These are phyloP conservation scores for Starmerella kuoi DNA, from an alignment of 805 yeast species.

Conservation along the genomic window DNA sequence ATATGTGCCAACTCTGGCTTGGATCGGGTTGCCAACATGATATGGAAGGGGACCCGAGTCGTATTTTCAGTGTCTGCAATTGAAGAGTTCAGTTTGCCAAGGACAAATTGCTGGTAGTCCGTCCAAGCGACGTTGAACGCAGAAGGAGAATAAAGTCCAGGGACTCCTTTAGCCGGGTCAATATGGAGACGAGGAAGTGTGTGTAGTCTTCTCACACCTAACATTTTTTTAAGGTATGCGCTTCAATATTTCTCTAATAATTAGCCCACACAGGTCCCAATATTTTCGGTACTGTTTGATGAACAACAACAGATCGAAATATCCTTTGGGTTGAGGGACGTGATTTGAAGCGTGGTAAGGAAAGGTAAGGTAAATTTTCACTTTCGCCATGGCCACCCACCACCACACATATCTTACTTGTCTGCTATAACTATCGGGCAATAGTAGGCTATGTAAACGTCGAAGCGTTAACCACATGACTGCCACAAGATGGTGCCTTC, in stretches of 20 bases:
- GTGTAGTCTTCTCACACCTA: slow-evolving; percentile 35
- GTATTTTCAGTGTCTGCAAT: slow-evolving; percentile 75
- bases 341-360: too few relatives aligned
- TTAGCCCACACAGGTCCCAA: background rate
- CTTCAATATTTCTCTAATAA: background rate
- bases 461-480: too few relatives aligned
- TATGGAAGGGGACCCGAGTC: slow-evolving; percentile 60
- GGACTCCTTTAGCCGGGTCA: slow-evolving; percentile 40
- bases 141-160: slow-evolving; percentile 49
- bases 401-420: too few relatives aligned
- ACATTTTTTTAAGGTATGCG: background rate
- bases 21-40: slow-evolving; percentile 48
- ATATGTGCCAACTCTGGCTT: slow-evolving; percentile 51
- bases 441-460: too few relatives aligned
- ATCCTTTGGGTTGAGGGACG: too few relatives aligned
- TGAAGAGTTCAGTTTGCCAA: slow-evolving; percentile 43
- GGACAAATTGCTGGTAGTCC: slow-evolving; percentile 54
- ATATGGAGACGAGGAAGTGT: slow-evolving; percentile 45
- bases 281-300: too few relatives aligned
- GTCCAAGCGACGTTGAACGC: slow-evolving; percentile 71
- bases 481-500: too few relatives aligned
- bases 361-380: too few relatives aligned
- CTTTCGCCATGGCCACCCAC: too few relatives aligned
- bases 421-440: too few relatives aligned
- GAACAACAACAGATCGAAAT: too few relatives aligned